Conservation (phyloP, 2,329 filamentous ascomycete genomes). For the Rutstroemia sp. region DNA sequence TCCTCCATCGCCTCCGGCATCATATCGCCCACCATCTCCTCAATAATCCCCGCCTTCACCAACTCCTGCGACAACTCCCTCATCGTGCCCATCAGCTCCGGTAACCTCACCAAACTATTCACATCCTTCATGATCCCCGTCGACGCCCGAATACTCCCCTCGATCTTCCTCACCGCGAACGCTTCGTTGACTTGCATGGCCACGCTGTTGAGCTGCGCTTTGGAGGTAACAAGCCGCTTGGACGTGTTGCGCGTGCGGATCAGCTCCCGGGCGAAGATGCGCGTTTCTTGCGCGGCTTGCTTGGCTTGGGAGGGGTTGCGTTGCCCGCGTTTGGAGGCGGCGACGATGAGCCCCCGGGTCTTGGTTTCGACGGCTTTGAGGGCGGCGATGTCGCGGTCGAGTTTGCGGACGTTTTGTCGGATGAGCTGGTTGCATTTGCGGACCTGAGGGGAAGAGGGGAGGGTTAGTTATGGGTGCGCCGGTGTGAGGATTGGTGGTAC, state of each 20-base stretch:
- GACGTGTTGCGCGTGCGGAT: constrained; percentile 73
- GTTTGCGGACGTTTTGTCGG: constrained; percentile 81
- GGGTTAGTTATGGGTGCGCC: neutral
- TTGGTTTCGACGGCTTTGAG: constrained; percentile 75
- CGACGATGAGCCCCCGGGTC: constrained; percentile 77
- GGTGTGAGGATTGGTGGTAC: constrained; percentile 18
- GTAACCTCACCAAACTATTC: constrained; percentile 75
- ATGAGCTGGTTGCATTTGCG: constrained; percentile 92
- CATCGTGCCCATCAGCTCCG: constrained; percentile 86
- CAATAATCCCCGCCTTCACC: constrained; percentile 91
- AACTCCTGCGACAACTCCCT: constrained; percentile 77
- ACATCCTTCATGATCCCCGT: constrained; percentile 97
- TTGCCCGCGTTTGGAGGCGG: constrained; percentile 73
- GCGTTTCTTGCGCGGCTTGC: constrained; percentile 75
- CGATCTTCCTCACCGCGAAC: constrained; percentile 91
- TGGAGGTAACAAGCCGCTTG: constrained; percentile 70
- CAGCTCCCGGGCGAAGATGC: constrained; percentile 82
- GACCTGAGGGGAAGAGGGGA: constrained; percentile 48
- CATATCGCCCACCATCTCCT: constrained; percentile 90
- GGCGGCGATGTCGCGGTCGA: constrained; percentile 83
- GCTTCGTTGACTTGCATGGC: constrained; percentile 98
- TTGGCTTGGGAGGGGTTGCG: constrained; percentile 70
- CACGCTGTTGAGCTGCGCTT: constrained; percentile 86
- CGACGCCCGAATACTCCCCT: constrained; percentile 78
- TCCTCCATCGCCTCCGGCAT: constrained; percentile 70